phyloP scores from a whole-genome alignment of 306 rosid genomes.

The Hylodesmum podocarpum region DNA sequence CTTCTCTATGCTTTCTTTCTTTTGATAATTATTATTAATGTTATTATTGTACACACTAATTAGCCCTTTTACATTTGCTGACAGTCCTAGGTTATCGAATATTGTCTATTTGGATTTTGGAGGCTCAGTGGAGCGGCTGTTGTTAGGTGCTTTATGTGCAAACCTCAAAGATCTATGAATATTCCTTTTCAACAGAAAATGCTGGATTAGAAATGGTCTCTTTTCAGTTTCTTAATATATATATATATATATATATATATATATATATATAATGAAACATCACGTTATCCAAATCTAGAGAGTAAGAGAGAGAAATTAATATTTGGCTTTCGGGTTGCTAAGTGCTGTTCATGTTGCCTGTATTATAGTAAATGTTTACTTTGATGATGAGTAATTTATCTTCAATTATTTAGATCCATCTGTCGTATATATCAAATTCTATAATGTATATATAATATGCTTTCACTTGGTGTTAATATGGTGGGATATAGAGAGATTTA shows the following conservation, averaged over 20 bases:
- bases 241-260: constrained; percentile 23
- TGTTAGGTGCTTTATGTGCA: constrained; percentile 32
- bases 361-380: not conserved
- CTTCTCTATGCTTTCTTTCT: not conserved
- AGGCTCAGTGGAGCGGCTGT: constrained; percentile 9
- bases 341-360: not conserved
- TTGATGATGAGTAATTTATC: not conserved
- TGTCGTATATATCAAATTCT: not conserved
- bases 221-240: constrained; percentile 38
- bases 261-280: constrained; percentile 25
- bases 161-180: constrained; percentile 52
- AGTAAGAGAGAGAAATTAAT: constrained; percentile 29
- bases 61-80: constrained; percentile 25
- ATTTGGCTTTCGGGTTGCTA: not conserved
- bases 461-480: not conserved
- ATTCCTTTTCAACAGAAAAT: constrained; percentile 35
- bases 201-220: constrained; percentile 31
- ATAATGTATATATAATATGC: not conserved
- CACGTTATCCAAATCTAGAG: constrained; percentile 18
- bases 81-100: constrained; percentile 36
- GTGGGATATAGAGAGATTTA: no score
- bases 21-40: not conserved
- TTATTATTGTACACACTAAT: not conserved
- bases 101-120: constrained; percentile 25
- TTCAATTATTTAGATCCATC: constrained; percentile 28